Evolutionary conservation across 768 basidiomycete genomes (phyloP), one percentile per base, ranked within the genome.

Genomic region (Termitomyces sp.): DNA sequence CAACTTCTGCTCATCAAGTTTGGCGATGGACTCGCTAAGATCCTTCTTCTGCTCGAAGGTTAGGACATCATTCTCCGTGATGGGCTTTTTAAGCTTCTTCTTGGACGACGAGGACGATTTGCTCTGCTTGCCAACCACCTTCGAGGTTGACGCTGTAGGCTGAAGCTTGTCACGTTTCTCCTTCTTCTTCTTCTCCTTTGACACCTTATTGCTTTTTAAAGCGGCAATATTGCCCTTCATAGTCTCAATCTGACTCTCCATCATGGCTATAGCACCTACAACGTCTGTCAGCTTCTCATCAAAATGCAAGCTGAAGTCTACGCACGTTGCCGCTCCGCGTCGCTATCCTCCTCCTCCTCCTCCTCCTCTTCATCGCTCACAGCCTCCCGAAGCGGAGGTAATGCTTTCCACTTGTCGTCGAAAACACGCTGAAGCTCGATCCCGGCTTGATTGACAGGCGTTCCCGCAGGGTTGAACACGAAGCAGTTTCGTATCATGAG

Each of bases 21-120:
- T 84, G 62, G 84, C 83, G 66, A 99, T 99, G 55, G 94, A 92
- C 75, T 98, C 95, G 69, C 95, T 96, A 59, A 99, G 79, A 71
- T 98, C 94, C 76, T 97, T 95, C 89, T 99, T 99, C 80, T 98
- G 96, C 66, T 94, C 93, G 72, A 96, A 92, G 55, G 92, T 90
- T 40, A 98, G 81, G 51, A 89, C 87, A 60, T 94, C 92, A 67
- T 92, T 90, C 66, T 93, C 91, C 11, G 83, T 75, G 48, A 86
- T 73, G 42, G 80, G 79, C 72, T 90, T 90, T 80, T 91, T 91
- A 38, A 75, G 66, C 69, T 82, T 85, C 75, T 87, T 88, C 77
- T 86, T 87, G 44, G 56, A 59, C 5, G 79, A 68, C 15, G 78
- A 71, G 7, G 77, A 67, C 67, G 22, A 35, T 18, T 84, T 85